A percentile compares a stretch with the other conserved stretches of the same genome.
phyloP scores from a whole-genome alignment of 257 asterid species.

The Gentiana macrophylla region DNA sequence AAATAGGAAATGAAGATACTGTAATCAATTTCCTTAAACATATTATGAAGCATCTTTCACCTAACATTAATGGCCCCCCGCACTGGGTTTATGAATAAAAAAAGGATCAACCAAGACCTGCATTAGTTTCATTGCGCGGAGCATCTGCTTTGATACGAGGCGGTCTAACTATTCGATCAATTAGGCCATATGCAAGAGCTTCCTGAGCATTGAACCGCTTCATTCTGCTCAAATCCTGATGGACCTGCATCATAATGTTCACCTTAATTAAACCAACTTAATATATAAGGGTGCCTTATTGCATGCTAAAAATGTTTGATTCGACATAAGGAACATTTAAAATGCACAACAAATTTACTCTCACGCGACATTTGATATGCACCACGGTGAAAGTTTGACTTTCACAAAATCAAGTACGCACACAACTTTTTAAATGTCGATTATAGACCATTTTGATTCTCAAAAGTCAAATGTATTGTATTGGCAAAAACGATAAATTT shows the following conservation, averaged over 20 bases:
- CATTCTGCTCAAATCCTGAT: conserved; percentile 56
- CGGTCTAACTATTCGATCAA: conserved; percentile 72
- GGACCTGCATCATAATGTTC: conserved; percentile 34
- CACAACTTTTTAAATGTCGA: no score
- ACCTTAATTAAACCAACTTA: not conserved
- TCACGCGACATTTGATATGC: no score
- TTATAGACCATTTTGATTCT: no score
- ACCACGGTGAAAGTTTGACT: no score
- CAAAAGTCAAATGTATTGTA: no score
- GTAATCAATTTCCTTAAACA: not conserved
- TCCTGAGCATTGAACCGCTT: conserved; percentile 65
- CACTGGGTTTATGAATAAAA: conserved; percentile 1
- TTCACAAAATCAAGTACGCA: no score
- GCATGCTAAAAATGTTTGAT: no score
- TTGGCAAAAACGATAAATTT: no score
- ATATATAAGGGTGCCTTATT: no score
- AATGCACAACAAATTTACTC: no score
- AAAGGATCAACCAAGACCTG: conserved; percentile 51
- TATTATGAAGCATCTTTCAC: not conserved
- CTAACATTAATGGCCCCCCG: not conserved
- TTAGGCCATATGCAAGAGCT: conserved; percentile 87
- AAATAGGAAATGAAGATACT: no score
- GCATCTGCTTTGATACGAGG: conserved; percentile 43
- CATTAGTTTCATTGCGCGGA: conserved; percentile 30
- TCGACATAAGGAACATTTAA: no score